A percentile compares a stretch with the other conserved stretches of the same genome.
These are phyloP conservation scores for Pulveroboletus sp. DNA, from an alignment of 768 basidiomycete genomes.

Conservation along the genomic window DNA sequence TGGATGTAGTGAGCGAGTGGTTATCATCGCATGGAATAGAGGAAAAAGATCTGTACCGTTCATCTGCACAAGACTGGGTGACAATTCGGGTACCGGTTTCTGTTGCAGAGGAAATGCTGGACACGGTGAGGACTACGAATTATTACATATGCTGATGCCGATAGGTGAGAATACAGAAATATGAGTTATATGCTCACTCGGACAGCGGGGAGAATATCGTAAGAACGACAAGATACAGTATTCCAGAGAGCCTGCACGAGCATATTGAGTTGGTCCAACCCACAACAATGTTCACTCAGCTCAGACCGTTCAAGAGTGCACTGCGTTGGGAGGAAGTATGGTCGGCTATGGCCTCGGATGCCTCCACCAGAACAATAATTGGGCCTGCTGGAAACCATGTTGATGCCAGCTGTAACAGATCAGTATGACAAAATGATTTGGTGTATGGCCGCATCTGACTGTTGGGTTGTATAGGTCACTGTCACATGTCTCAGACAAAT, in stretches of 20 bases:
- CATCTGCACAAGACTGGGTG: slow-evolving; percentile 69
- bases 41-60: slow-evolving; percentile 45
- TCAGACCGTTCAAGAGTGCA: slow-evolving; percentile 40
- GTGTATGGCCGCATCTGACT: not conserved
- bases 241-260: slow-evolving; percentile 52
- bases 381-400: slow-evolving; percentile 35
- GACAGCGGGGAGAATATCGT: slow-evolving; percentile 50
- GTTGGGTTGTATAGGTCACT: slow-evolving; percentile 36
- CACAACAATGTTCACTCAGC: slow-evolving; percentile 60
- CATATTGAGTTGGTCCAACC: slow-evolving; percentile 70
- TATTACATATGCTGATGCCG: not conserved
- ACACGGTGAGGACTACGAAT: slow-evolving; percentile 43
- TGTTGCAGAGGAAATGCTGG: slow-evolving; percentile 65
- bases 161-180: slow-evolving; percentile 40
- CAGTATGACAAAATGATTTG: slow-evolving; percentile 10
- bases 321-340: slow-evolving; percentile 28
- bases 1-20: slow-evolving; percentile 58
- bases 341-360: not conserved
- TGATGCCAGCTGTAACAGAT: slow-evolving; percentile 44
- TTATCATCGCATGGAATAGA: slow-evolving; percentile 50
- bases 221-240: slow-evolving; percentile 65
- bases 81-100: slow-evolving; percentile 52
- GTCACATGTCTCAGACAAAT: slow-evolving; percentile 49
- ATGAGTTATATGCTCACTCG: slow-evolving; percentile 55
- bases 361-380: slow-evolving; percentile 16